phyloP scores from a whole-genome alignment of 129 eudicot genomes.

The Artemisia tridentata region DNA sequence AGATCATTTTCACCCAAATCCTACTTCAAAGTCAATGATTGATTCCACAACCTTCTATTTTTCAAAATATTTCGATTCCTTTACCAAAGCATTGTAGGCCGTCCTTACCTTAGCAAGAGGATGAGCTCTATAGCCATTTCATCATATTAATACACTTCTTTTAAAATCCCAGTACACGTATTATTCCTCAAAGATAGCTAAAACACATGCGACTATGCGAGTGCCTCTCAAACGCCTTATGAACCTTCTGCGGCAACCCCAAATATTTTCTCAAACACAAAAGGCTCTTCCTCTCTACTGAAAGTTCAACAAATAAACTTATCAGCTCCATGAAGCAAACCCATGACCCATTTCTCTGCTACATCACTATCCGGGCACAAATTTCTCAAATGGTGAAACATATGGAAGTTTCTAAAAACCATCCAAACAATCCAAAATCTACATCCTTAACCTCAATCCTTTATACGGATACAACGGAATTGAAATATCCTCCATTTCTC shows the following conservation, averaged over 20 bases:
- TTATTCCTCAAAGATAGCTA: conserved; percentile 55
- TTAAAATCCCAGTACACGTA: conserved; percentile 62
- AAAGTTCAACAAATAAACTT: too few relatives aligned
- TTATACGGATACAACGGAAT: conserved; percentile 66
- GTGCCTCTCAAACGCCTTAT: conserved; percentile 32
- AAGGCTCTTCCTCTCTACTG: too few relatives aligned
- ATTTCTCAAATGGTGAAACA: conserved; percentile 47
- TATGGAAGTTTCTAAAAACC: conserved; percentile 39
- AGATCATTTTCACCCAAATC: too few relatives aligned
- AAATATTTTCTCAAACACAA: too few relatives aligned
- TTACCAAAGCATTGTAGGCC: too few relatives aligned
- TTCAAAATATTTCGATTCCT: too few relatives aligned
- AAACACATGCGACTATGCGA: conserved; percentile 36
- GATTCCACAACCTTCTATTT: too few relatives aligned
- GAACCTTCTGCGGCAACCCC: too few relatives aligned
- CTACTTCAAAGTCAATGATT: too few relatives aligned
- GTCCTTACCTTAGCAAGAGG: conserved; percentile 54
- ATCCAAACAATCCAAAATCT: conserved; percentile 60
- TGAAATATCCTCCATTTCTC: conserved; percentile 22
- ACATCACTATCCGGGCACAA: conserved; percentile 50
- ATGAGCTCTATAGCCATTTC: conserved; percentile 40
- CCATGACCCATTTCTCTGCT: conserved; percentile 69
- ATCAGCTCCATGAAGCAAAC: conserved; percentile 36
- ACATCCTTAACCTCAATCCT: conserved; percentile 56
- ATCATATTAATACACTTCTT: conserved; percentile 53